Conservation (phyloP, 2,329 filamentous ascomycete species). For the Colletotrichum navitas region DNA sequence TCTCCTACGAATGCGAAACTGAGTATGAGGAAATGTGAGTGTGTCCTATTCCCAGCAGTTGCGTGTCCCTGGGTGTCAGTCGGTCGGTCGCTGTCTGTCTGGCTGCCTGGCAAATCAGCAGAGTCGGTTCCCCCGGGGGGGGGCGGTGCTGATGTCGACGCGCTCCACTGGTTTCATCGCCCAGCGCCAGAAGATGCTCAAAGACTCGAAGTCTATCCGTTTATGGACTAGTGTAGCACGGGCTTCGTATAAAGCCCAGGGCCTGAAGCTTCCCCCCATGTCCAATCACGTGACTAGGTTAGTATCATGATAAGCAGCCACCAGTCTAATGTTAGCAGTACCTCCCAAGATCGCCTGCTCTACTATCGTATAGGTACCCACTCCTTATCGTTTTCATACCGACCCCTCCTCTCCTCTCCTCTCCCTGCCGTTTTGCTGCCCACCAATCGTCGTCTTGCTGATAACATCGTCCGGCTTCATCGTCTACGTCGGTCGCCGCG, state of each 20-base stretch:
- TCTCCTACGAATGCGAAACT: conserved; percentile 9
- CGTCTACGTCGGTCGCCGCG: not conserved
- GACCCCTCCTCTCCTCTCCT: not conserved
- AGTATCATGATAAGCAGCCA: not conserved
- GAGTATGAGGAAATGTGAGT: not conserved
- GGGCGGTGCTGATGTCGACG: conserved; percentile 25
- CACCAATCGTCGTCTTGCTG: not conserved
- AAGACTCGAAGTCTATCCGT: conserved; percentile 12
- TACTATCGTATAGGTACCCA: conserved; percentile 17
- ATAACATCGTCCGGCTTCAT: not conserved
- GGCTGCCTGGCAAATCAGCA: conserved; percentile 9
- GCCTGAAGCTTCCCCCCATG: not conserved
- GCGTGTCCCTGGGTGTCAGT: not conserved
- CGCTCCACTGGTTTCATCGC: conserved; percentile 39
- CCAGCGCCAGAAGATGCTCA: conserved; percentile 9
- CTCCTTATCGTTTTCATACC: not conserved
- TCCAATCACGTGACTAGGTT: conserved; percentile 16
- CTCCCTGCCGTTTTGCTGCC: not conserved
- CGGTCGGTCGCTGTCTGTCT: not conserved
- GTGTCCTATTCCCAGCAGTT: not conserved
- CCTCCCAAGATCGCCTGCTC: too few relatives aligned
- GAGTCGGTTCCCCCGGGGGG: conserved; percentile 11
- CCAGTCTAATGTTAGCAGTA: not conserved
- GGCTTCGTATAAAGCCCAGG: not conserved
- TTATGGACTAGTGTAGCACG: conserved; percentile 18